Conservation (phyloP, 2,329 filamentous ascomycete species). For the Rutstroemia sp. region DNA sequence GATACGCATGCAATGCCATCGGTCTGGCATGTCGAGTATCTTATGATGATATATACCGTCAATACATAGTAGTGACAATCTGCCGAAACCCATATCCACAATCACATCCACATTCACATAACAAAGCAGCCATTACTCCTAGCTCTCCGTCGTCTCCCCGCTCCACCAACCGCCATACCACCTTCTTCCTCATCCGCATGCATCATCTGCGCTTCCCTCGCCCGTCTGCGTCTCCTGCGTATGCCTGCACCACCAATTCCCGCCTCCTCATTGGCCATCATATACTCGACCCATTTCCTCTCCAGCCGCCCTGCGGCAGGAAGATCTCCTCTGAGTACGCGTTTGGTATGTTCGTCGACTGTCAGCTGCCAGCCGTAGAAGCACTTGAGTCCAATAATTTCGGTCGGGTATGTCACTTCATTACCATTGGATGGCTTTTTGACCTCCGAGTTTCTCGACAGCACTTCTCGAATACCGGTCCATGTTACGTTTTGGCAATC, state of each 20-base stretch:
- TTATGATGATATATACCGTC: background rate
- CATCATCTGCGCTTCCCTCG: conserved; percentile 71
- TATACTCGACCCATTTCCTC: conserved; percentile 87
- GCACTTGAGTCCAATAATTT: conserved; percentile 82
- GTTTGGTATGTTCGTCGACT: conserved; percentile 86
- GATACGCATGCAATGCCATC: too few species aligned
- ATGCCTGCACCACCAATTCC: conserved; percentile 58
- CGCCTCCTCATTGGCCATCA: conserved; percentile 85
- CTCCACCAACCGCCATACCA: conserved; percentile 37
- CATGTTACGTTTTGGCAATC: conserved; percentile 91
- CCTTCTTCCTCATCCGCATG: conserved; percentile 77
- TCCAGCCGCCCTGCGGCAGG: conserved; percentile 71
- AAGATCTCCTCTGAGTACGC: conserved; percentile 72
- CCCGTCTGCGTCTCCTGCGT: conserved; percentile 65
- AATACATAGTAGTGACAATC: too few species aligned
- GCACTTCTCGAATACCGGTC: conserved; percentile 80
- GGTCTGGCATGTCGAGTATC: background rate
- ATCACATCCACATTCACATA: conserved; percentile 40
- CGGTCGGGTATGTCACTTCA: conserved; percentile 50
- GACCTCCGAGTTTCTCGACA: conserved; percentile 76
- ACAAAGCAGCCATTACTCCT: conserved; percentile 56
- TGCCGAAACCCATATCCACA: background rate
- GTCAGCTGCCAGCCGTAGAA: conserved; percentile 95
- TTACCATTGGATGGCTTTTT: conserved; percentile 37
- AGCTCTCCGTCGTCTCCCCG: conserved; percentile 48